These are phyloP conservation scores for Myxozyma nipponensis DNA, from an alignment of 805 yeast genomes.

Conservation along the genomic window DNA sequence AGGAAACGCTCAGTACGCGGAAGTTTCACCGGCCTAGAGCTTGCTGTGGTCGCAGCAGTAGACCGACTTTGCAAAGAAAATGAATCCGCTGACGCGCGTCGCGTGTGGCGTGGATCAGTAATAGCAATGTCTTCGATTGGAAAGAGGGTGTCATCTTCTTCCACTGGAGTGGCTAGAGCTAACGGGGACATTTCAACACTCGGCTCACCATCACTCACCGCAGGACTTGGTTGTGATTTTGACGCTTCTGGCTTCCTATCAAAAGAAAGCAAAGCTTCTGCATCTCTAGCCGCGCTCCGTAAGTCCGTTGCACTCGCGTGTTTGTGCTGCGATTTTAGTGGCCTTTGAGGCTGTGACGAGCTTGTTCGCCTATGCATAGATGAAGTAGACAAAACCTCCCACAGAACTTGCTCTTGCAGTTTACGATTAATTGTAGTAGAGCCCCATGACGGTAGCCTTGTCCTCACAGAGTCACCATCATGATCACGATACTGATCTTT, in stretches of 20 bases:
- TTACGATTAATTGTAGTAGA: slow-evolving; percentile 69
- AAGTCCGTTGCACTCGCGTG: slow-evolving; percentile 5
- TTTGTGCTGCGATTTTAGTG: not conserved
- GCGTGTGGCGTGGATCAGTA: not conserved
- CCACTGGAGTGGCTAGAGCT: slow-evolving; percentile 1
- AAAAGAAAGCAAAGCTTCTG: not conserved
- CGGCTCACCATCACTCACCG: slow-evolving; percentile 20
- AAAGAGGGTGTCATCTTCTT: slow-evolving; percentile 19
- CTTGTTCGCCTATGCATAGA: slow-evolving; percentile 19
- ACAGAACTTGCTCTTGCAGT: slow-evolving; percentile 63
- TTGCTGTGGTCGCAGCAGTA: not conserved
- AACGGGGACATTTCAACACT: slow-evolving; percentile 17
- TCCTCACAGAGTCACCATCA: not conserved
- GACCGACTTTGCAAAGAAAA: not conserved
- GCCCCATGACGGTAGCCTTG: slow-evolving; percentile 39
- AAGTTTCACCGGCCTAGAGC: slow-evolving; percentile 1
- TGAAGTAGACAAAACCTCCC: slow-evolving; percentile 65
- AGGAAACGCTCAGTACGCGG: slow-evolving; percentile 76
- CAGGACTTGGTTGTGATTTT: not conserved
- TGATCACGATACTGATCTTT: not conserved
- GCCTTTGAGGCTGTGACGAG: not conserved
- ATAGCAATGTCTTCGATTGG: slow-evolving; percentile 19
- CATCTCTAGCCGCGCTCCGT: not conserved
- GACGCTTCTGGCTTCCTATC: not conserved
- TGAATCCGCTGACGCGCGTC: not conserved